Percentiles rank a stretch among this genome's conserved stretches.
Evolutionary conservation across 2,329 filamentous ascomycete species (phyloP).

Genomic region (Nemania bipapillata): DNA sequence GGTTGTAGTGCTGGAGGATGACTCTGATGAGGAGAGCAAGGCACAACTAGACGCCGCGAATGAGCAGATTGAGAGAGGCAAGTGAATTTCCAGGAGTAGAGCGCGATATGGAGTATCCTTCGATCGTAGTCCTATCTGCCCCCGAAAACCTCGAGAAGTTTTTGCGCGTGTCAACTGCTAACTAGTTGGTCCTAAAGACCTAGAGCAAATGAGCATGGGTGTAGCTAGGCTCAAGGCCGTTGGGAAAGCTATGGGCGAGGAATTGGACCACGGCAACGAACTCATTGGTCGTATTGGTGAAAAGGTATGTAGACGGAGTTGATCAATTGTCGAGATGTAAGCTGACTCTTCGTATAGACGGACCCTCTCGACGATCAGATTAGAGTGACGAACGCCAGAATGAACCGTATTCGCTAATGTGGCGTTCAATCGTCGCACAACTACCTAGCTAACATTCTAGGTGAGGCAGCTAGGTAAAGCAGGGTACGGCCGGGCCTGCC

Average conservation of each 20-base stretch:
- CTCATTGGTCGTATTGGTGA: constrained; percentile 77
- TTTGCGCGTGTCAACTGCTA: constrained; percentile 1
- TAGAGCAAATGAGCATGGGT: constrained; percentile 36
- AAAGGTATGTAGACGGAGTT: constrained; percentile 67
- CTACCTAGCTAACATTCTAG: background rate
- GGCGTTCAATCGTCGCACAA: background rate
- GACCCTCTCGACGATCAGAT: constrained; percentile 71
- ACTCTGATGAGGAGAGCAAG: constrained; percentile 51
- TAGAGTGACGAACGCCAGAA: constrained; percentile 45
- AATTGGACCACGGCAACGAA: constrained; percentile 81
- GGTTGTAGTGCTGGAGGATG: constrained; percentile 33
- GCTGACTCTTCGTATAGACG: constrained; percentile 63
- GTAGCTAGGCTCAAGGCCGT: constrained; percentile 53
- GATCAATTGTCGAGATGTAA: background rate
- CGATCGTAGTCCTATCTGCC: background rate
- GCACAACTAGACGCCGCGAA: constrained; percentile 66
- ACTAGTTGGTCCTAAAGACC: constrained; percentile 24
- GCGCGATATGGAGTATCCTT: background rate
- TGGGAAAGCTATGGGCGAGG: constrained; percentile 77
- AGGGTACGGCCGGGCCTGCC: background rate
- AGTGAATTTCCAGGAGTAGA: constrained; percentile 3
- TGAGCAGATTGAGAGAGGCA: constrained; percentile 69
- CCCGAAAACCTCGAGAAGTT: background rate
- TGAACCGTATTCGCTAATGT: constrained; percentile 41
- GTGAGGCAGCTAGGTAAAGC: no score